A percentile compares a stretch with the other conserved stretches of the same genome.
Evolutionary conservation across 352 stramenopile genomes (phyloP).

Genomic region (Phytophthora pisi): DNA sequence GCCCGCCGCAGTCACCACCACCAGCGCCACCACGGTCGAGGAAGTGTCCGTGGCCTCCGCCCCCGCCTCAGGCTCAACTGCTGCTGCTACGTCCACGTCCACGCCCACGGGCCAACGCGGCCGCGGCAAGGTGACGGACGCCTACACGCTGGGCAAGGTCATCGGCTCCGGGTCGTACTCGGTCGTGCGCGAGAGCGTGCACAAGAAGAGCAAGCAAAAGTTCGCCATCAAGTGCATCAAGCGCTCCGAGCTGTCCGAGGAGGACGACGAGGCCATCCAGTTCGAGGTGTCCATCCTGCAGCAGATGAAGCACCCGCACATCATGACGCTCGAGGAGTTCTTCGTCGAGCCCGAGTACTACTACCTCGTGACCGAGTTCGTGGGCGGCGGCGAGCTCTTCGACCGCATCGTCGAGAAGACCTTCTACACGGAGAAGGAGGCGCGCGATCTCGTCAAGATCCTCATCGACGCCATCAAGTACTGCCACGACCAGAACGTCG

Average conservation of each 20-base stretch:
- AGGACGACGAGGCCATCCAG: slow-evolving; percentile 83
- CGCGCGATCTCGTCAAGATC: slow-evolving; percentile 83
- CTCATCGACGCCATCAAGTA: slow-evolving; percentile 85
- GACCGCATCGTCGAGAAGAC: slow-evolving; percentile 90
- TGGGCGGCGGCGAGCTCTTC: slow-evolving; percentile 88
- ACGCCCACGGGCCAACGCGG: slow-evolving; percentile 29
- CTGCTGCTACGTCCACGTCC: slow-evolving; percentile 14
- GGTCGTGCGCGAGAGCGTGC: slow-evolving; percentile 83
- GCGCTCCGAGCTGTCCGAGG: slow-evolving; percentile 64
- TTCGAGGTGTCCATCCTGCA: slow-evolving; percentile 85
- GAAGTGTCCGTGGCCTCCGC: slow-evolving; percentile 8
- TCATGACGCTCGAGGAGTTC: slow-evolving; percentile 92
- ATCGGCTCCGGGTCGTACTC: slow-evolving; percentile 92
- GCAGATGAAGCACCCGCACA: slow-evolving; percentile 89
- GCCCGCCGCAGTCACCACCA: slow-evolving; percentile 7
- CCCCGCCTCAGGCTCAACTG: background rate
- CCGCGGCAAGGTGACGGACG: slow-evolving; percentile 67
- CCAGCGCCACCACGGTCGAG: background rate
- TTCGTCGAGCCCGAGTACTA: slow-evolving; percentile 89
- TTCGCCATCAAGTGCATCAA: slow-evolving; percentile 93
- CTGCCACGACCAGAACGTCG: slow-evolving; percentile 87
- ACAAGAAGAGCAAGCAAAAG: slow-evolving; percentile 81
- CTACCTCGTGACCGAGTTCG: slow-evolving; percentile 90
- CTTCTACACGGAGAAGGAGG: slow-evolving; percentile 88
- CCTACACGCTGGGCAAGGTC: slow-evolving; percentile 77